These are phyloP conservation scores for Samsoniella hepiali DNA, from an alignment of 2,329 filamentous ascomycete species.

Conservation along the genomic window DNA sequence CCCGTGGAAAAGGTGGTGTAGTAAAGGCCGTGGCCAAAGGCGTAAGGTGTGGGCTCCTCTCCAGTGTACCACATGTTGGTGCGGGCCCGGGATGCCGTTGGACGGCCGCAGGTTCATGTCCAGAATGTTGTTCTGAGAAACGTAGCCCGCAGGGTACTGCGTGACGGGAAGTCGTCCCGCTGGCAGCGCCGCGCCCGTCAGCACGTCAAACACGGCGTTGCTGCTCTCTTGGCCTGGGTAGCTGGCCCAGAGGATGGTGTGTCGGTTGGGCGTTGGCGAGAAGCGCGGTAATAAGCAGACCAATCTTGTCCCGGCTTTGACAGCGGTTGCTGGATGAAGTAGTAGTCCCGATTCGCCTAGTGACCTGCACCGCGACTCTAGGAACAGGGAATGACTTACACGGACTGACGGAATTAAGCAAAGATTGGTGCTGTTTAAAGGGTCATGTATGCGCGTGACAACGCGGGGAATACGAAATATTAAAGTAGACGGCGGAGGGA, in stretches of 20 bases:
- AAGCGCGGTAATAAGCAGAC: slow-evolving; percentile 23
- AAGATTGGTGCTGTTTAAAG: not conserved
- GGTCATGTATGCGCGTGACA: not conserved
- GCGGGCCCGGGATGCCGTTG: too few relatives aligned
- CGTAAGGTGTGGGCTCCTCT: too few relatives aligned
- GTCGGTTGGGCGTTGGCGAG: slow-evolving; percentile 27
- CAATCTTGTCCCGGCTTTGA: not conserved
- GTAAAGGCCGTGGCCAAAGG: too few relatives aligned
- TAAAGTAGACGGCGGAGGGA: too few relatives aligned
- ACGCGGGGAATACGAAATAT: too few relatives aligned
- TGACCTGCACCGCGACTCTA: not conserved
- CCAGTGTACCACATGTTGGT: too few relatives aligned
- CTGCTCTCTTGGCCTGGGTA: not conserved
- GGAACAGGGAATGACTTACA: not conserved
- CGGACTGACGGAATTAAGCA: not conserved
- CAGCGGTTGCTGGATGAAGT: not conserved
- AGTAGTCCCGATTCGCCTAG: not conserved
- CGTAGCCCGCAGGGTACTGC: not conserved
- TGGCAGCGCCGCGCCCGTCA: not conserved
- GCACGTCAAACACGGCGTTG: not conserved
- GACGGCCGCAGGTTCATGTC: too few relatives aligned
- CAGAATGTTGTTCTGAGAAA: too few relatives aligned
- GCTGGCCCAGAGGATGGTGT: not conserved
- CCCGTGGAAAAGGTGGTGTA: too few relatives aligned
- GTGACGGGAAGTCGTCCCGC: not conserved